Percentiles rank a stretch among this genome's conserved stretches.
phyloP scores from a whole-genome alignment of 306 rosid genomes.

The Calophaca sinica region DNA sequence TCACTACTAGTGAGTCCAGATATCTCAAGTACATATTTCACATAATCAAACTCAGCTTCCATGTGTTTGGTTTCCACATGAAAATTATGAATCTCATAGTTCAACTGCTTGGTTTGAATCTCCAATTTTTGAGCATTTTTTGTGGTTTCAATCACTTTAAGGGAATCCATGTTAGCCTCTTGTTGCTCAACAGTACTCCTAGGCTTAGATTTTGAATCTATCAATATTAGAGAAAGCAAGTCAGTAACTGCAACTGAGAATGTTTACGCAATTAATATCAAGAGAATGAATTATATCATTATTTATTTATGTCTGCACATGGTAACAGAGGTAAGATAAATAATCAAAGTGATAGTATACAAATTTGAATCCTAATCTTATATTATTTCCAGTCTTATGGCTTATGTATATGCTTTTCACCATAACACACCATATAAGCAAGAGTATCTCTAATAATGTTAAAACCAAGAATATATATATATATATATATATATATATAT shows the following conservation, averaged over 20 bases:
- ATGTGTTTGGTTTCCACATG: slow-evolving; percentile 9
- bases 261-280: neutral
- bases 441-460: neutral
- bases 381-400: neutral
- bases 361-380: neutral
- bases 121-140: slow-evolving; percentile 35
- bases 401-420: neutral
- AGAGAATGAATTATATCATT: neutral
- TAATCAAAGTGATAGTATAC: neutral
- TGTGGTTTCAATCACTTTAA: slow-evolving; percentile 29
- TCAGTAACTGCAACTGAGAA: neutral
- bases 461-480: neutral
- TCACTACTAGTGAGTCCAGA: slow-evolving; percentile 55
- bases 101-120: slow-evolving; percentile 19
- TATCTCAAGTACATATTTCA: slow-evolving; percentile 61
- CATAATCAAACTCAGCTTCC: slow-evolving; percentile 58
- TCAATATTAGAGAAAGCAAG: neutral
- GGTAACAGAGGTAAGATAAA: neutral
- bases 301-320: neutral
- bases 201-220: slow-evolving; percentile 45
- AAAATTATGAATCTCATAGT: slow-evolving; percentile 19
- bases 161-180: slow-evolving; percentile 24
- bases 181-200: neutral
- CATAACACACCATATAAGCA: neutral
- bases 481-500: neutral